Percentiles rank a stretch among this genome's conserved stretches.
phyloP scores from a whole-genome alignment of 805 yeast genomes.

The Pichia phayaonensis region DNA sequence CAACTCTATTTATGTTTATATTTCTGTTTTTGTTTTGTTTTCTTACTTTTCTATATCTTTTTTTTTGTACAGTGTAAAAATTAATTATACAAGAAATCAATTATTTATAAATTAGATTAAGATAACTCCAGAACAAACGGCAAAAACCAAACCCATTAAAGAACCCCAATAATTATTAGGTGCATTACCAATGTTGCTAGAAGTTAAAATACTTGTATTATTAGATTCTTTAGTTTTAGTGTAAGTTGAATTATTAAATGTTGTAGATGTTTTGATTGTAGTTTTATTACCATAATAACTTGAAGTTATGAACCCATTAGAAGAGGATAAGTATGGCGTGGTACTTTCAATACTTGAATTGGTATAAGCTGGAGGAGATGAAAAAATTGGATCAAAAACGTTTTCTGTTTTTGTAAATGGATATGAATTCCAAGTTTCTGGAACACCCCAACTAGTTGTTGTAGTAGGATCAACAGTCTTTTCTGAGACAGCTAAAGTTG shows the following conservation, averaged over 20 bases:
- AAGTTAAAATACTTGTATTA: neutral
- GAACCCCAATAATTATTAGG: neutral
- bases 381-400: neutral
- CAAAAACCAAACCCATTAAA: slow-evolving; percentile 4
- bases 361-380: neutral
- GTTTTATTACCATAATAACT: neutral
- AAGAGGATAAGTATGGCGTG: neutral
- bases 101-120: slow-evolving; percentile 1
- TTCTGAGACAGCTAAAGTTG: neutral
- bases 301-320: neutral
- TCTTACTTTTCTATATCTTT: neutral
- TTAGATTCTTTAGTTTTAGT: neutral
- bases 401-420: slow-evolving; percentile 1
- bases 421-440: slow-evolving; percentile 8
- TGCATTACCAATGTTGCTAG: slow-evolving; percentile 1
- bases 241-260: slow-evolving; percentile 1
- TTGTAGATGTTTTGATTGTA: neutral
- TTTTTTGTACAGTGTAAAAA: neutral
- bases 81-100: neutral
- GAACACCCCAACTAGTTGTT: neutral
- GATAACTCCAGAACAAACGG: slow-evolving; percentile 2
- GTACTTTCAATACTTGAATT: neutral
- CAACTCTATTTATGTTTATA: neutral
- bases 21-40: neutral
- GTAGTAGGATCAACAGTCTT: neutral